phyloP scores from a whole-genome alignment of 2,329 filamentous ascomycete genomes.

The Cercospora nicotianae region DNA sequence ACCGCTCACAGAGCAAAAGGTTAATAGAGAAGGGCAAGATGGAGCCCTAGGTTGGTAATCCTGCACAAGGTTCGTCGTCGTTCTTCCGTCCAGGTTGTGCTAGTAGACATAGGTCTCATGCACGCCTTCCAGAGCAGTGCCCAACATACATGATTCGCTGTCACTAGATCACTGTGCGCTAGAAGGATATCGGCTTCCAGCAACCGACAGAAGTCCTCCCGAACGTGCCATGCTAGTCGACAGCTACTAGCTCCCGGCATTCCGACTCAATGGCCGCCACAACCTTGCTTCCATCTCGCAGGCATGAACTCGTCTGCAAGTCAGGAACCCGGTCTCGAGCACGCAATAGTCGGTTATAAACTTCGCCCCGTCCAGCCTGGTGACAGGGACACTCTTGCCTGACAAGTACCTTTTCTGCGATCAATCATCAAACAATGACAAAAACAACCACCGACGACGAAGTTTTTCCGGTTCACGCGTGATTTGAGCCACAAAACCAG shows the following conservation, averaged over 20 bases:
- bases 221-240: not conserved
- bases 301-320: not conserved
- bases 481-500: not conserved
- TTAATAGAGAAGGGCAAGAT: not conserved
- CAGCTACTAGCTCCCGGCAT: not conserved
- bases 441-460: not conserved
- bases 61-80: not conserved
- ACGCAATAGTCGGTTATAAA: slow-evolving; percentile 1
- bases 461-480: not conserved
- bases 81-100: not conserved
- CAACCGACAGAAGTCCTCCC: not conserved
- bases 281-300: not conserved
- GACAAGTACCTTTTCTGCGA: not conserved
- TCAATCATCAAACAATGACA: not conserved
- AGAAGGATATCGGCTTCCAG: slow-evolving; percentile 1
- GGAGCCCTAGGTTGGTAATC: not conserved
- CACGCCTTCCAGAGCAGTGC: not conserved
- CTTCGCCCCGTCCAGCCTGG: not conserved
- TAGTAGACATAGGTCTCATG: not conserved
- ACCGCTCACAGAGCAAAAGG: not conserved
- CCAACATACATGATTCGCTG: not conserved
- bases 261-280: not conserved
- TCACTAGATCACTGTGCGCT: not conserved
- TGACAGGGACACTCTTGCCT: not conserved
- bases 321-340: not conserved